Percentiles rank a stretch among this genome's conserved stretches.
Conservation (phyloP, 1,284 basidiomycete genomes). For the Boletellus sp. region DNA sequence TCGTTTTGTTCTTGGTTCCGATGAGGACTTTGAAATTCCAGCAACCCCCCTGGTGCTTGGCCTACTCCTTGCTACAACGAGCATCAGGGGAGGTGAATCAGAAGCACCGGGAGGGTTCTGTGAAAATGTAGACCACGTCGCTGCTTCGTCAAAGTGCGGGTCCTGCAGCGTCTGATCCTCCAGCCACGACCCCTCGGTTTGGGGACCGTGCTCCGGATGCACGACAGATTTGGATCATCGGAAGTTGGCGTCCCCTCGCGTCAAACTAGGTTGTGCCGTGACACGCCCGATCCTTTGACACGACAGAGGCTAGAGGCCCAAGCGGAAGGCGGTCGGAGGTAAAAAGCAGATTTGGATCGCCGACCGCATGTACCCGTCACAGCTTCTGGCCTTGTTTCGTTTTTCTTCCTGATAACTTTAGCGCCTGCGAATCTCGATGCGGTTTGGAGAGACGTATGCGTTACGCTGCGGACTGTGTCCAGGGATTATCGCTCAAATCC, state of each 20-base stretch:
- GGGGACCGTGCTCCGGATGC: conserved; percentile 2
- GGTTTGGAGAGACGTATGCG: conserved; percentile 4
- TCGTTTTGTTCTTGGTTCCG: conserved; percentile 36
- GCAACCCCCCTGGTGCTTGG: conserved; percentile 45
- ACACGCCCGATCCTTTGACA: conserved; percentile 17
- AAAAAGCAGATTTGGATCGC: conserved; percentile 7
- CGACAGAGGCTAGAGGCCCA: conserved; percentile 5
- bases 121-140: conserved; percentile 35
- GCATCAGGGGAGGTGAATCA: conserved; percentile 46
- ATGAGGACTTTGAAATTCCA: conserved; percentile 42
- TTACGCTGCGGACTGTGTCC: conserved; percentile 6
- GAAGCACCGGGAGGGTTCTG: conserved; percentile 41
- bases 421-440: conserved; percentile 12
- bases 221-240: conserved; percentile 10
- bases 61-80: conserved; percentile 37
- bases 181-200: conserved; percentile 10
- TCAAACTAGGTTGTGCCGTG: conserved; percentile 14
- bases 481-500: conserved; percentile 17
- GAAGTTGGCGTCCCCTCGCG: conserved; percentile 20
- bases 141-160: conserved; percentile 42
- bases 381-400: too few species aligned
- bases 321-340: conserved; percentile 2
- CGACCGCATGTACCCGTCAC: conserved; percentile 10
- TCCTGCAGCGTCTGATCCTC: conserved; percentile 17
- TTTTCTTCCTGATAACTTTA: not conserved